Percentiles rank a stretch among this genome's conserved stretches.
phyloP scores from a whole-genome alignment of 164 flowering plant genomes.

The Piper betle region DNA sequence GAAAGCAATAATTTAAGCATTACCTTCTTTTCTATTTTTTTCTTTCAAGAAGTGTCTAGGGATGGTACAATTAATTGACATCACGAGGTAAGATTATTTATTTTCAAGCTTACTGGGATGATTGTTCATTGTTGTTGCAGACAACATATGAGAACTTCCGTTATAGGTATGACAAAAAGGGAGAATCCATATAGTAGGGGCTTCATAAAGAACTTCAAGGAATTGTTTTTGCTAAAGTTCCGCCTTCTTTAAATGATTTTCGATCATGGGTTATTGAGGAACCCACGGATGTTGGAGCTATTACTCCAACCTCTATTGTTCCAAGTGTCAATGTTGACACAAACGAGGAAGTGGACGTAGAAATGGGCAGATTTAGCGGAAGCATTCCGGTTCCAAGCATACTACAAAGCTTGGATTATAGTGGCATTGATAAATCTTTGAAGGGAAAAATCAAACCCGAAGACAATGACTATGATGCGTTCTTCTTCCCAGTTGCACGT shows the following conservation, averaged over 20 bases:
- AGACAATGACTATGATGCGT: constrained; percentile 21
- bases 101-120: not conserved
- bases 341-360: constrained; percentile 59
- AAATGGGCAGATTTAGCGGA: constrained; percentile 37
- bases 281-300: constrained; percentile 7
- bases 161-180: constrained; percentile 75
- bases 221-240: constrained; percentile 41
- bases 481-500: constrained; percentile 16
- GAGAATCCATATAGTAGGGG: constrained; percentile 71
- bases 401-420: constrained; percentile 45
- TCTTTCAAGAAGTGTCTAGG: no score
- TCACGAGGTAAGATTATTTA: not conserved
- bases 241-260: constrained; percentile 54
- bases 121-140: constrained; percentile 23
- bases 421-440: constrained; percentile 34
- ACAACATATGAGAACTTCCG: constrained; percentile 96
- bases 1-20: no score
- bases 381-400: constrained; percentile 44
- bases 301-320: constrained; percentile 12
- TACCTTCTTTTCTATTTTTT: no score
- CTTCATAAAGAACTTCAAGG: constrained; percentile 34
- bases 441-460: constrained; percentile 31
- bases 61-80: no score
- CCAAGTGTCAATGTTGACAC: constrained; percentile 13
- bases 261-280: constrained; percentile 40